phyloP scores from a whole-genome alignment of 2,329 filamentous ascomycete genomes.

The Malbranchea cinnamomea region DNA sequence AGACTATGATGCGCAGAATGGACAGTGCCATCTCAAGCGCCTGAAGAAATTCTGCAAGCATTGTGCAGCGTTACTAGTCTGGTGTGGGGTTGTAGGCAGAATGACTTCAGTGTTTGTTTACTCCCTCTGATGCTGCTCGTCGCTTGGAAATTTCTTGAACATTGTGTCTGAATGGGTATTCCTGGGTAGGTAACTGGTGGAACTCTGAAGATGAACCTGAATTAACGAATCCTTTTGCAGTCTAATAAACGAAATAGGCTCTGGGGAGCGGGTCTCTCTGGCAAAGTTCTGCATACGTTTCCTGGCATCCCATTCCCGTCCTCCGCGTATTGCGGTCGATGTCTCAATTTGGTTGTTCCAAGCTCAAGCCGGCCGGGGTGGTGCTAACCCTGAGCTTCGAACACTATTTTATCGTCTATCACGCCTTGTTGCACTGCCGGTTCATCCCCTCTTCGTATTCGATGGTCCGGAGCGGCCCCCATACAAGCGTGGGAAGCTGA shows the following conservation, averaged over 20 bases:
- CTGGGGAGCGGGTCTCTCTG: conserved; percentile 63
- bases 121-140: too few relatives aligned
- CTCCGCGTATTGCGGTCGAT: conserved; percentile 79
- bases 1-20: too few relatives aligned
- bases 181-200: conserved; percentile 23
- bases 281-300: conserved; percentile 68
- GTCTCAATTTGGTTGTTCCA: conserved; percentile 98
- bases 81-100: too few relatives aligned
- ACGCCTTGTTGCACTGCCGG: conserved; percentile 58
- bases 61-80: too few relatives aligned
- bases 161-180: conserved; percentile 25
- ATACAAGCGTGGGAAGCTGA: conserved; percentile 74
- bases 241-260: conserved; percentile 79
- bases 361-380: conserved; percentile 69
- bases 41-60: too few relatives aligned
- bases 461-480: conserved; percentile 73
- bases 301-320: conserved; percentile 53
- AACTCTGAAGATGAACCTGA: neutral
- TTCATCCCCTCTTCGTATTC: conserved; percentile 81
- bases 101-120: too few relatives aligned
- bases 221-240: conserved; percentile 31
- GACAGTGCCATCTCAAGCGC: too few relatives aligned
- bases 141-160: neutral
- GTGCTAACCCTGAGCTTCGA: conserved; percentile 75
- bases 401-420: conserved; percentile 87